Base-by-base conservation (phyloP, 75 land plant genomes). In the Pinus tabuliformis region DNA sequence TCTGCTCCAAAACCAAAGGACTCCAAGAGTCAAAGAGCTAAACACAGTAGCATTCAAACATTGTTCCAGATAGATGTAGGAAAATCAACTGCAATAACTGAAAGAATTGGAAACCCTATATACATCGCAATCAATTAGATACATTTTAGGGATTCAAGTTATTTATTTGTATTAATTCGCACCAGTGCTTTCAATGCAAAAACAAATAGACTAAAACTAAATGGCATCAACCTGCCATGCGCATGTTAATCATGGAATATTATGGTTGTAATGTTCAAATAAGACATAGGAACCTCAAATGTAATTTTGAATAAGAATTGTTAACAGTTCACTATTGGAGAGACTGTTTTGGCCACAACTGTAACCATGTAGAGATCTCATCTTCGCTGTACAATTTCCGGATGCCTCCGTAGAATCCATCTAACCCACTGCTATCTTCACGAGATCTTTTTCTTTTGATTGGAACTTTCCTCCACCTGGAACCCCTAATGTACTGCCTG, bases 341-440 rank as follows among this genome's bases (percentile, higher is more conserved):
- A 21, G 73, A 62, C 37, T 81, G 49, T 18, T 56, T 72, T 49
- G 85, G 85, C 85, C 85, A 83, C 30, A 83, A 21, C 17, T 68
- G 16, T 36, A 63, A 65, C 85, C 84, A 83, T 30, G 78, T 72
- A 58, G 28, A 77, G 39, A 83, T 81, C 56, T 83, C 85, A 28
- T 83, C 85, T 85, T 82, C 77, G 20, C 80, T 83, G 3, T 60
- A 28, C 58, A 77, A 72, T 76, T 83, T 83, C 49, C 85, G 59
- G 54, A 83, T 77, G 65, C 85, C 85, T 20, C 85, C 85, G 57
- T 81, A 83, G 58, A 81, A 82, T 2, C 85, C 85, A 45, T 83
- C 84, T 1, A 59, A 59, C 52, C 73, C 85, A 42, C 33, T 83
- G 1, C 85, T 85, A 77, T 61, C 79, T 58, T 82, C 85, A 49